phyloP scores from a whole-genome alignment of 73 alveolate genomes.

The Uronychia binucleata region DNA sequence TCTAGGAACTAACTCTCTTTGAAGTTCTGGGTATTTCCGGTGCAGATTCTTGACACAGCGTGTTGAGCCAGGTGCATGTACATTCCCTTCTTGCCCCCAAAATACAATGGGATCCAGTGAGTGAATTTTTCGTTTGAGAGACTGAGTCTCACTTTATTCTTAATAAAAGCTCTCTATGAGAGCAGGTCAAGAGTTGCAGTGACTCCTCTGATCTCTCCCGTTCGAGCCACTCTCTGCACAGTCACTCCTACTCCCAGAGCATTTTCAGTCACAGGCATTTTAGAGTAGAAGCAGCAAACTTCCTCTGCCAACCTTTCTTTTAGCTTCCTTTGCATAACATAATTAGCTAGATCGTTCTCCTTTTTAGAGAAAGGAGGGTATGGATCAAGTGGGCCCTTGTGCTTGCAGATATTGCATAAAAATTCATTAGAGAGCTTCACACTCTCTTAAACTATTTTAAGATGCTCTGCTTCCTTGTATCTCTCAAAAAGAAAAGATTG shows the following conservation, averaged over 20 bases:
- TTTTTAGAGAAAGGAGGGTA: slow-evolving; percentile 81
- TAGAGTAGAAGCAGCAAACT: slow-evolving; percentile 90
- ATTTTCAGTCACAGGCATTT: slow-evolving; percentile 66
- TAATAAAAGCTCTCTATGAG: slow-evolving; percentile 89
- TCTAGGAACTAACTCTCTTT: slow-evolving; percentile 76
- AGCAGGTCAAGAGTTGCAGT: slow-evolving; percentile 91
- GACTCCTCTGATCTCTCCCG: slow-evolving; percentile 92
- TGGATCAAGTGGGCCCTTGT: slow-evolving; percentile 88
- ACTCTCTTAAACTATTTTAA: slow-evolving; percentile 68
- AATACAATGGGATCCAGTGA: slow-evolving; percentile 95
- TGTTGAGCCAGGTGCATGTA: slow-evolving; percentile 74
- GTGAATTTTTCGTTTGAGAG: slow-evolving; percentile 84
- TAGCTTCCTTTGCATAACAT: slow-evolving; percentile 54
- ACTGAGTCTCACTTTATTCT: slow-evolving; percentile 85
- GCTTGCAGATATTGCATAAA: slow-evolving; percentile 83
- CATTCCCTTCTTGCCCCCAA: slow-evolving; percentile 72
- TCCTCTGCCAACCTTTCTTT: slow-evolving; percentile 81
- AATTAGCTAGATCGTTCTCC: slow-evolving; percentile 64
- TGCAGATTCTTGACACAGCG: slow-evolving; percentile 86
- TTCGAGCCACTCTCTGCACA: slow-evolving; percentile 86
- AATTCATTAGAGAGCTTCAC: slow-evolving; percentile 79
- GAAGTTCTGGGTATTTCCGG: slow-evolving; percentile 90
- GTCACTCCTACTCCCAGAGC: slow-evolving; percentile 90
- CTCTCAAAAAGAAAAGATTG: slow-evolving; percentile 90
- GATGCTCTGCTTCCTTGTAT: slow-evolving; percentile 50